Evolutionary conservation across 345 rosid genomes (phyloP), one percentile per base, ranked within the genome.

Genomic region (Aurinia saxatilis): DNA sequence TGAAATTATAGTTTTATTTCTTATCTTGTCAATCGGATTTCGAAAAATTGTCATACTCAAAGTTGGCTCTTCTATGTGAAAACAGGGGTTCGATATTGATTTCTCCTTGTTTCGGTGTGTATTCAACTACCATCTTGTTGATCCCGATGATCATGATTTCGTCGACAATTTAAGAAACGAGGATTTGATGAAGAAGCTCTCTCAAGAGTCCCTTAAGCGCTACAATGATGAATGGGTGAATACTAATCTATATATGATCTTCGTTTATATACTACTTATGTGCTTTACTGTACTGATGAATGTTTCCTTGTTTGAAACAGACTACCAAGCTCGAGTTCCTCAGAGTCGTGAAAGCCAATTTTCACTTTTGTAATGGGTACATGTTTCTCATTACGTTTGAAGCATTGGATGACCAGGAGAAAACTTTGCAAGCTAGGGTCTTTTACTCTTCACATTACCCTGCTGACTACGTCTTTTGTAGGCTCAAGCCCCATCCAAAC

Each of bases 1-100:
- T n/a, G n/a, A n/a, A n/a, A n/a, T n/a, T n/a, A n/a, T n/a, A n/a
- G n/a, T 25, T 21, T 12, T 17, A 40, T 4, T 5, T 18, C 2
- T 44, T 17, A 10, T 14, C 1, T 0, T 1, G 21, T 4, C 3
- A 46, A 46, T 7, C 46, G 2, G 10, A 2, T 15, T 10, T 44
- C 2, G n/a, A n/a, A 1, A 44, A 17, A 3, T 17, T 1, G 5
- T 17, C 7, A 9, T 44, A 9, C 5, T 18, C n/a, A 18, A 0
- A 8, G 18, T n/a, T 13, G 10, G 8, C n/a, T n/a, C n/a, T 12
- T 27, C 2, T n/a, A 6, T 7, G 18, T 49, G 16, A 13, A 7
- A n/a, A n/a, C n/a, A 34, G 60, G 33, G 60, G 8, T 55, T 55
- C n/a, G 46, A 55, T 38, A 55, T 55, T 25, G 60, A 37, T 5